Evolutionary conservation across 106 monocot genomes (phyloP), one percentile per base, ranked within the genome.

Genomic region (Ottelia alismoides): DNA sequence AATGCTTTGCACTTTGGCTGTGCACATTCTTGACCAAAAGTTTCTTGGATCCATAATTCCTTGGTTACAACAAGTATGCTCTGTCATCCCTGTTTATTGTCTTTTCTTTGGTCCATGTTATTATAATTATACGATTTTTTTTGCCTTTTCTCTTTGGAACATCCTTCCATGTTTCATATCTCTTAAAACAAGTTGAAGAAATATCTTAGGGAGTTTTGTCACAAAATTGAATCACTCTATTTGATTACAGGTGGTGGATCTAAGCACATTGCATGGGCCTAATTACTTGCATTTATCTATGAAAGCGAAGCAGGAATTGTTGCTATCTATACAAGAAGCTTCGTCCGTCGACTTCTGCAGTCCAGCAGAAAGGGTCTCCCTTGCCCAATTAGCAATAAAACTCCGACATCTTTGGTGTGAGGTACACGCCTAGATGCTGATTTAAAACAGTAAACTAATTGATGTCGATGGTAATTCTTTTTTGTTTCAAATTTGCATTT

Each of bases 51-150:
- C 62, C 19, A 57, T 71, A 28, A 57, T 82, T 40, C 88, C 84
- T 64, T 96, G 94, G 94, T 69, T 96, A 63, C 84, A 88, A 72
- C 88, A 96, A 70, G 94, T 69, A 68, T 75, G 69, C 31, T 62
- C 18, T 31, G 27, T 22, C n/a, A n/a, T n/a, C n/a, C n/a, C n/a
- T n/a, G n/a, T n/a, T n/a, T n/a, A n/a, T n/a, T n/a, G n/a, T n/a
- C n/a, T n/a, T n/a, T n/a, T n/a, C n/a, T n/a, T n/a, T n/a, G n/a
- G n/a, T 31, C 22, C 58, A 12, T 12, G 52, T 5, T 50, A 17
- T 20, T 20, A 17, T 30, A 43, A 20, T 26, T 55, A 31, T 27
- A 49, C 25, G 45, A 23, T 44, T 44, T 26, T 27, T 5, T 53
- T 20, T 53, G 12, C 1, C 27, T 11, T 44, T 44, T 17, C 0